Evolutionary conservation across 2,329 filamentous ascomycete genomes (phyloP), one percentile per base, ranked within the genome.

Genomic region (Beauveria medogensis): DNA sequence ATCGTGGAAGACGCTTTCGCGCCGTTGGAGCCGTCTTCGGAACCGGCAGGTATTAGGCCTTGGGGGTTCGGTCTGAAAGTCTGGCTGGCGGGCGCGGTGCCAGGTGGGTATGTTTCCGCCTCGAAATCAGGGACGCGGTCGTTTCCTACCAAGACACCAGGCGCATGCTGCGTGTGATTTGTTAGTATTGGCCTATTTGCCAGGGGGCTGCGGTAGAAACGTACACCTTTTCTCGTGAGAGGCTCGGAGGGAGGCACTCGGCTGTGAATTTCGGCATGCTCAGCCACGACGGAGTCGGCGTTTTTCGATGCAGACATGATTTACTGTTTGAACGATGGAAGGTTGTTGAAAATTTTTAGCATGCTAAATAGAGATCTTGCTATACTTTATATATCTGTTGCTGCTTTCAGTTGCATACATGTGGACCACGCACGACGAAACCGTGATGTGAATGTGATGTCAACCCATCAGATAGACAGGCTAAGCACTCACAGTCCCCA

Each of bases 51-150:
- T 18, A 69, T 62, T 47, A 77, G 74, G 37, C 64, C 63, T 18
- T 67, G 63, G 1, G 75, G 67, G 54, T 76, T 72, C 12, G 80
- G 77, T 46, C 71, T 65, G 69, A 74, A 78, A 10, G 72, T 74
- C 59, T 70, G 55, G 56, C 76, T 69, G 16, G 63, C 63, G 3
- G 88, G 88, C 0, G 88, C 88, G 3, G 83, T 82, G 62, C 88
- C 88, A 0, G 86, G 73, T 0, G 85, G 79, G 41, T 85, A 73
- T 1, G 79, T 80, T 70, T 91, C 65, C 26, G 83, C 81, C 67
- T 81, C 76, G 76, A 89, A 91, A 68, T 89, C 87, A 22, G 84
- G 84, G 14, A 73, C 69, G 26, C 75, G 74, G 58, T 87, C 85
- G 65, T 84, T 82, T 67, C 82, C 82, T 61, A 84, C 79, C 63